Base-by-base conservation (phyloP, 1,284 basidiomycete genomes). In the Apiotrichum akiyoshidainum region DNA sequence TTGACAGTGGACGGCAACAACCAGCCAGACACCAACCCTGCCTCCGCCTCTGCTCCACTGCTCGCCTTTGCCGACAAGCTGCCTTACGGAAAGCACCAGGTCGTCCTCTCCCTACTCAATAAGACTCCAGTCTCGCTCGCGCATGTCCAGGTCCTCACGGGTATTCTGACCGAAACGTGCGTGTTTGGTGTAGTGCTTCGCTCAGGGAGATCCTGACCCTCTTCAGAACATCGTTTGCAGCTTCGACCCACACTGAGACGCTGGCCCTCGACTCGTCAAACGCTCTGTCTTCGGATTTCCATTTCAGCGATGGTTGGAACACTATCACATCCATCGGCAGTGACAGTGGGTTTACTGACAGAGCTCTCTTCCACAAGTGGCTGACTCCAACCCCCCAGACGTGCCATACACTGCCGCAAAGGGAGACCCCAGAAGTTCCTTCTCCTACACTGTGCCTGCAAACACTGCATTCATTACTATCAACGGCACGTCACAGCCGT, bases 1-100 rank as follows among this genome's bases (percentile, higher is more conserved):
- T 22, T 58, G 10, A 54, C 51, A 2, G 46, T 52, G n/a, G 57
- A 58, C 16, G 57, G 57, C 17, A 40, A 12, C 14, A 58, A 54
- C 22, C 12, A 13, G 26, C 42, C 42, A 19, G 49, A 51, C 39
- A 49, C 33, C 17, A 34, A 7, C 7, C 52, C 57, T 0, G 33
- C 31, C 9, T 12, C 13, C n/a, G 11, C 33, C 26, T 26, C 39
- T 9, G 16, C 33, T 5, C 39, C 49, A 5, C 39, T 50, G 12
- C 37, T 57, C 13, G 49, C 44, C 2, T 51, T 26, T 26, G 33
- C 33, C 1, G 19, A 44, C 19, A n/a, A 51, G 10, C 34, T 57
- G 14, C 2, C 42, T 12, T 37, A 31, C 13, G 55, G 55, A 2
- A 37, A n/a, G n/a, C 49, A 57, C 42, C 11, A 21, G 16, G 56